These are phyloP conservation scores for Calamus simplicifolius DNA, from an alignment of 176 grass and related monocot genomes.

Conservation along the genomic window DNA sequence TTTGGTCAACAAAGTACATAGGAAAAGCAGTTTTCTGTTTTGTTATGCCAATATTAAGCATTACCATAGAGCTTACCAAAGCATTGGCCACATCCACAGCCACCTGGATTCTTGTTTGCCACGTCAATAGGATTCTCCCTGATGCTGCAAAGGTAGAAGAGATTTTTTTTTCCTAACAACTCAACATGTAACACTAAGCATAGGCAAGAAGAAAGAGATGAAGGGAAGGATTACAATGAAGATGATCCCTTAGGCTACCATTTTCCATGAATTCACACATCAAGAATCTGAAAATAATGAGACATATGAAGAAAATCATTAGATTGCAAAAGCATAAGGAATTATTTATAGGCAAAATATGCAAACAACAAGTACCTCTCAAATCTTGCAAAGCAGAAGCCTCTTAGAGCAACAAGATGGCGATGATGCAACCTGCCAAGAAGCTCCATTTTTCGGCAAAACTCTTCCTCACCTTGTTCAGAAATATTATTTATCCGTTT, in stretches of 20 bases:
- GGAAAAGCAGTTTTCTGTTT: neutral
- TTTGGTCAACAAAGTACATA: neutral
- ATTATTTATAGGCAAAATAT: neutral
- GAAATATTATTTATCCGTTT: constrained; percentile 97
- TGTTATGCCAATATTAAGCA: neutral
- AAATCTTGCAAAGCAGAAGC: constrained; percentile 74
- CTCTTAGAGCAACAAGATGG: constrained; percentile 90
- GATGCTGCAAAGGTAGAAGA: constrained; percentile 41
- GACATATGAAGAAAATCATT: neutral
- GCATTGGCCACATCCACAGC: constrained; percentile 93
- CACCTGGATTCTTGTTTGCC: constrained; percentile 69
- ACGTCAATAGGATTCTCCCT: constrained; percentile 54
- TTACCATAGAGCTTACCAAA: constrained; percentile 34
- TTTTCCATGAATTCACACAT: constrained; percentile 98
- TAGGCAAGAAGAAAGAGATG: constrained; percentile 5
- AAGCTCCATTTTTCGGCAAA: constrained; percentile 91
- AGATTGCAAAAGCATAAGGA: neutral
- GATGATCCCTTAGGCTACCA: constrained; percentile 91
- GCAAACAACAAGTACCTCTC: constrained; percentile 46
- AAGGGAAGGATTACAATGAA: constrained; percentile 56
- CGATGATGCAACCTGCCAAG: constrained; percentile 93
- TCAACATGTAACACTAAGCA: neutral
- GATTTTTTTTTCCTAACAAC: neutral
- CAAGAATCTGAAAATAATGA: constrained; percentile 52
- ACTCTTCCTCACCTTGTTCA: constrained; percentile 91